phyloP scores from a whole-genome alignment of 148 eudicot genomes.

The Rhododendron molle region DNA sequence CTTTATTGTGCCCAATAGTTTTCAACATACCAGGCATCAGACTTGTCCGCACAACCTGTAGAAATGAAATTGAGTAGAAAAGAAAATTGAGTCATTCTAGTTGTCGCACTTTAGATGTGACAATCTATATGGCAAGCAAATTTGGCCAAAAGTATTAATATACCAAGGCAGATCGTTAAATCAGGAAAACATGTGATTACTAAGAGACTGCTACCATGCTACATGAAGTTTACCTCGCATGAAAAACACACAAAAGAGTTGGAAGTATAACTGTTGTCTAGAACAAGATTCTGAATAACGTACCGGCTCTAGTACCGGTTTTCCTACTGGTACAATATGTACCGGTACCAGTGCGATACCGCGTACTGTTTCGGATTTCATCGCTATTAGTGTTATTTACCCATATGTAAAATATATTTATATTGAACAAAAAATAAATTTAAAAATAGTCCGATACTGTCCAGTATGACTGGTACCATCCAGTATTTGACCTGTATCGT shows the following conservation, averaged over 20 bases:
- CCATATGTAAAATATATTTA: background rate
- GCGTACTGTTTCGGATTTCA: too few relatives aligned
- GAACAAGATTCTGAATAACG: background rate
- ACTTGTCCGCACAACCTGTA: slow-evolving; percentile 76
- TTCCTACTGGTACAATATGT: background rate
- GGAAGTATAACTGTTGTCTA: background rate
- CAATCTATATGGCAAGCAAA: background rate
- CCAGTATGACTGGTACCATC: background rate
- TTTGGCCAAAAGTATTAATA: background rate
- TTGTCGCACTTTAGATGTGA: background rate
- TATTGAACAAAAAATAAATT: too few relatives aligned
- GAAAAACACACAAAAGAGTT: background rate
- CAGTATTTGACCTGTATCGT: background rate
- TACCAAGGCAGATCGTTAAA: background rate
- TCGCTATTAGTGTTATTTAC: too few relatives aligned
- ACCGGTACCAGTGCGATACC: background rate
- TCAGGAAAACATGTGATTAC: background rate
- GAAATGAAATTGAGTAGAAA: background rate
- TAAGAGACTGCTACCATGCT: background rate
- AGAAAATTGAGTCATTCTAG: background rate
- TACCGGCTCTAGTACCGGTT: background rate
- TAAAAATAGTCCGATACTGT: background rate
- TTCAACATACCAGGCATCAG: slow-evolving; percentile 92
- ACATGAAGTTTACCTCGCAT: background rate
- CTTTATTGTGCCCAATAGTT: slow-evolving; percentile 80